Percentiles rank a stretch among this genome's conserved stretches.
These are phyloP conservation scores for Cladosporium sp. DNA, from an alignment of 2,329 filamentous ascomycete species.

Conservation along the genomic window DNA sequence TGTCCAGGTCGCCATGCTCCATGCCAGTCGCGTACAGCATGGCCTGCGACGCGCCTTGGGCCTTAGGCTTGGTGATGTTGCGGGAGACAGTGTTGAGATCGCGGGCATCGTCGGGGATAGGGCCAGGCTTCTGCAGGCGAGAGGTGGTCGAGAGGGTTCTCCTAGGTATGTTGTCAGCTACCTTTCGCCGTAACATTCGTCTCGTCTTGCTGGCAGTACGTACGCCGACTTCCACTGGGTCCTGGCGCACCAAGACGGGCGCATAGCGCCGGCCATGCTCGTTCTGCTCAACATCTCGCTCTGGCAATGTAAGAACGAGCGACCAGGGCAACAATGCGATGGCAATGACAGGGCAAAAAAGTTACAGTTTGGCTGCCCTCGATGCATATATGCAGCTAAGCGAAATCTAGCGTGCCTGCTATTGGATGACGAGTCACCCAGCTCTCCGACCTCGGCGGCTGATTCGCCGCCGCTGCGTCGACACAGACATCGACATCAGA, in stretches of 20 bases:
- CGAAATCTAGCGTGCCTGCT: slow-evolving; percentile 4
- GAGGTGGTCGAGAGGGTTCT: slow-evolving; percentile 17
- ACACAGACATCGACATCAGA: too few relatives aligned
- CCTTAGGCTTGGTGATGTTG: slow-evolving; percentile 90
- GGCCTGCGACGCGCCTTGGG: slow-evolving; percentile 94
- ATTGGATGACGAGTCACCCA: neutral
- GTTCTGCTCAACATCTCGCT: slow-evolving; percentile 11
- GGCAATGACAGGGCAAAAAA: slow-evolving; percentile 7
- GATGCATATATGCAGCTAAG: slow-evolving; percentile 10
- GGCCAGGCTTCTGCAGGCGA: slow-evolving; percentile 18
- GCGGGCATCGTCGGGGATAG: slow-evolving; percentile 20
- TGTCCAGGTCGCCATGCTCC: slow-evolving; percentile 80
- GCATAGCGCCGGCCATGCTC: slow-evolving; percentile 12
- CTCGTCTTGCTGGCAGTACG: neutral
- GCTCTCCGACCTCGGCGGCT: slow-evolving; percentile 2
- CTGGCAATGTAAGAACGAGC: neutral
- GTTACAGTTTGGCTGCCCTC: slow-evolving; percentile 6
- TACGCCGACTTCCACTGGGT: slow-evolving; percentile 19
- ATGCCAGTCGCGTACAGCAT: slow-evolving; percentile 97
- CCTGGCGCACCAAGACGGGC: slow-evolving; percentile 20
- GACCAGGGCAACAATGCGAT: slow-evolving; percentile 3
- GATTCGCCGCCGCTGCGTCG: too few relatives aligned
- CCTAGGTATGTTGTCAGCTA: slow-evolving; percentile 13
- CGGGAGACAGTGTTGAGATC: slow-evolving; percentile 76
- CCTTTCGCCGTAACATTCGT: neutral